Evolutionary conservation across 306 rosid species (phyloP).

Genomic region (Leucaena leucocephala): DNA sequence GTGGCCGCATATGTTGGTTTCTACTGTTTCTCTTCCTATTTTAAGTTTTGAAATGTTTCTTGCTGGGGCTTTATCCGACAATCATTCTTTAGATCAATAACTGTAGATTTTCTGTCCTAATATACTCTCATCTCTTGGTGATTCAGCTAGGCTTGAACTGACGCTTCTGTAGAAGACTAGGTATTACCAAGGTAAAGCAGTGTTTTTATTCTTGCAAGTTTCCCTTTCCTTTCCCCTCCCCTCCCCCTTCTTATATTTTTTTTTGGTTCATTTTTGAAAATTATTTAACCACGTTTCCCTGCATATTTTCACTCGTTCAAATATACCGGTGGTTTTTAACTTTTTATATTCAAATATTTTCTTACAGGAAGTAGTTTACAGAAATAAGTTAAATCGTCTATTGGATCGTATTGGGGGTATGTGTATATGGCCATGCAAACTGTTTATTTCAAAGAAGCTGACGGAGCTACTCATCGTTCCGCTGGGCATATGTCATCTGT

Average conservation of each 20-base stretch:
- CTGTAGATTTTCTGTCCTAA: slow-evolving; percentile 31
- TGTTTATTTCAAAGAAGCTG: slow-evolving; percentile 68
- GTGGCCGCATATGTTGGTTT: slow-evolving; percentile 9
- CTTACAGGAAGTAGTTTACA: slow-evolving; percentile 41
- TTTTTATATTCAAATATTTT: slow-evolving; percentile 9
- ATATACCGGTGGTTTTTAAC: neutral
- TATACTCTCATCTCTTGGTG: slow-evolving; percentile 14
- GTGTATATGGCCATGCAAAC: slow-evolving; percentile 70
- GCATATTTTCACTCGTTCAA: neutral
- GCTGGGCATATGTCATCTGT: slow-evolving; percentile 59
- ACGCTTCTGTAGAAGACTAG: slow-evolving; percentile 34
- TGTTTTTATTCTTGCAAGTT: slow-evolving; percentile 14
- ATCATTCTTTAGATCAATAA: slow-evolving; percentile 5
- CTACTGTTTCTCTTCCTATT: slow-evolving; percentile 29
- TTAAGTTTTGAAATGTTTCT: slow-evolving; percentile 26
- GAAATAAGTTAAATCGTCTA: slow-evolving; percentile 12
- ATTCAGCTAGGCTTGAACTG: slow-evolving; percentile 35
- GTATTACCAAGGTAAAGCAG: slow-evolving; percentile 37
- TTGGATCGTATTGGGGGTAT: slow-evolving; percentile 41
- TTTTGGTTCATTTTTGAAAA: neutral
- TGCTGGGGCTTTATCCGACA: slow-evolving; percentile 16
- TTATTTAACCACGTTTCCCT: neutral
- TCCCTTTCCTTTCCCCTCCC: neutral
- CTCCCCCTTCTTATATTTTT: neutral
- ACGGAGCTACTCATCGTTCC: slow-evolving; percentile 57